These are phyloP conservation scores for Russula sp. DNA, from an alignment of 768 basidiomycete species.

Conservation along the genomic window DNA sequence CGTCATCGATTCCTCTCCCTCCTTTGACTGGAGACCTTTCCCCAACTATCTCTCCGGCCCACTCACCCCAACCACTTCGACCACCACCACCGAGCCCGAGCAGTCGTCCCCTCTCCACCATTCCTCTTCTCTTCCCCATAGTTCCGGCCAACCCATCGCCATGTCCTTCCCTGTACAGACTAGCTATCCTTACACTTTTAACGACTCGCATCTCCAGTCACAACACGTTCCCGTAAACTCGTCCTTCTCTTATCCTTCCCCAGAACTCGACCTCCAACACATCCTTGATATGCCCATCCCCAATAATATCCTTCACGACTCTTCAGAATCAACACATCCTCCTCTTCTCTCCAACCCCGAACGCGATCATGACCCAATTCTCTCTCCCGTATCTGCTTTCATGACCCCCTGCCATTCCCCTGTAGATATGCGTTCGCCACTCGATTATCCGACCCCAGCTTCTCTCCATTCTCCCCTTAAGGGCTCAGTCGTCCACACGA, in stretches of 20 bases:
- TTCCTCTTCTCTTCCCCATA: not conserved
- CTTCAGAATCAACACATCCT: not conserved
- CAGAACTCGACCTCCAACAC: conserved; percentile 15
- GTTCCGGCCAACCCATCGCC: not conserved
- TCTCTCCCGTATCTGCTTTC: conserved; percentile 19
- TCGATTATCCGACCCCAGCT: conserved; percentile 18
- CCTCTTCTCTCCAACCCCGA: conserved; percentile 11
- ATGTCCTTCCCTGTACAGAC: conserved; percentile 20
- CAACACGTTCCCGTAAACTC: not conserved
- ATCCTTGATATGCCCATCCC: conserved; percentile 16
- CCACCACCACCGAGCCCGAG: not conserved
- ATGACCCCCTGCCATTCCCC: conserved; percentile 22
- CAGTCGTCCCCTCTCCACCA: conserved; percentile 1
- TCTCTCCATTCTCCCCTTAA: conserved; percentile 13
- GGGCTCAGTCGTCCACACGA: conserved; percentile 13
- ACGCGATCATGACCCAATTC: conserved; percentile 16
- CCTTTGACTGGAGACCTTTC: conserved; percentile 15
- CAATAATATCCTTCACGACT: conserved; percentile 10
- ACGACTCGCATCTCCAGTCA: conserved; percentile 12
- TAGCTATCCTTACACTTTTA: conserved; percentile 17
- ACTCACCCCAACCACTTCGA: conserved; percentile 4
- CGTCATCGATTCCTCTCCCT: not conserved
- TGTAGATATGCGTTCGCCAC: conserved; percentile 18
- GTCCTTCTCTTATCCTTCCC: conserved; percentile 14
- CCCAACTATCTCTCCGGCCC: conserved; percentile 10